Evolutionary conservation across 768 basidiomycete genomes (phyloP).

Genomic region (Tulasnella sp.): DNA sequence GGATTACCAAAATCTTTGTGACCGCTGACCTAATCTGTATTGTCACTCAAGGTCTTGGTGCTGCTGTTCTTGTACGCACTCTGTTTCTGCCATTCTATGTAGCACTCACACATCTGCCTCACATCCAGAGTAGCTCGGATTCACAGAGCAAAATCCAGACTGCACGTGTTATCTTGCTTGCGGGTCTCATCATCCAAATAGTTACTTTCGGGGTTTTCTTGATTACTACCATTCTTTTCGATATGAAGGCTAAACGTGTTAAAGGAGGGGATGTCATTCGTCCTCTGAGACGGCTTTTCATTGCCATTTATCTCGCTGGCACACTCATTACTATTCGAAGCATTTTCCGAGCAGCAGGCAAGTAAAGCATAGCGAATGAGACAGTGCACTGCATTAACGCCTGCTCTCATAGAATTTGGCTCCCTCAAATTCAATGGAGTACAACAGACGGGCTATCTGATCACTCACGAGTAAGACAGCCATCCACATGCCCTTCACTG

Average conservation of each 20-base stretch:
- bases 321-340: constrained; percentile 10
- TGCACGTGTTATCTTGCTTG: constrained; percentile 8
- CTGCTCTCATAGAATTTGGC: not conserved
- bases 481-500: constrained; percentile 1
- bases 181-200: constrained; percentile 13
- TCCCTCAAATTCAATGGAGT: no score
- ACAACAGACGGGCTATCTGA: no score
- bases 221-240: constrained; percentile 6
- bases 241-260: not conserved
- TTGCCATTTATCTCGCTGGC: constrained; percentile 12
- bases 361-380: no score
- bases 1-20: constrained; percentile 18
- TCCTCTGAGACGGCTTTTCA: constrained; percentile 11
- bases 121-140: not conserved
- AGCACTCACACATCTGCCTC: not conserved
- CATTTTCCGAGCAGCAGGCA: constrained; percentile 15
- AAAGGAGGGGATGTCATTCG: not conserved
- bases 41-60: constrained; percentile 13
- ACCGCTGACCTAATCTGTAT: constrained; percentile 15
- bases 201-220: constrained; percentile 13
- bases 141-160: not conserved
- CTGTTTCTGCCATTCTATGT: not conserved
- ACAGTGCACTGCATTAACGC: no score
- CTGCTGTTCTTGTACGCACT: not conserved
- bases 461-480: constrained; percentile 9